These are phyloP conservation scores for Fusarium musae DNA, from an alignment of 2,329 filamentous ascomycete species.

Conservation along the genomic window DNA sequence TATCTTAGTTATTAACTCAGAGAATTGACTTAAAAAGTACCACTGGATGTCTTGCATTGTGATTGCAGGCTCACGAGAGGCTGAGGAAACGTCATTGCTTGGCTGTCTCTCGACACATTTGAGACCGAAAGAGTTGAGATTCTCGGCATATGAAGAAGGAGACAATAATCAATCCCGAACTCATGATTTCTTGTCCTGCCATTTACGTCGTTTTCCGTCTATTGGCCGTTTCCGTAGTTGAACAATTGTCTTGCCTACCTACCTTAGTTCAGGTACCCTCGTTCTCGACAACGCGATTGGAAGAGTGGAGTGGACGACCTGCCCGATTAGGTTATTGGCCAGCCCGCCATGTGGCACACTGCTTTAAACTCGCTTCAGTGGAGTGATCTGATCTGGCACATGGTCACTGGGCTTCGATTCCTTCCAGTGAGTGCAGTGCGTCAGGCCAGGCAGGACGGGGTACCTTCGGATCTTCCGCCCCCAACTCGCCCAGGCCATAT, in stretches of 20 bases:
- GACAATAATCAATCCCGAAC: background rate
- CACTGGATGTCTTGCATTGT: background rate
- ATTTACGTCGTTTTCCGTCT: slow-evolving; percentile 12
- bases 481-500: slow-evolving; percentile 15
- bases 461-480: slow-evolving; percentile 11
- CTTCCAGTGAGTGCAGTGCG: slow-evolving; percentile 12
- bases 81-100: slow-evolving; percentile 5
- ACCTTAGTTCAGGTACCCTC: slow-evolving; percentile 10
- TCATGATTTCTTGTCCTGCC: slow-evolving; percentile 10
- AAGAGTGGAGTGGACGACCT: slow-evolving; percentile 11
- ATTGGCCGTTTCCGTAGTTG: slow-evolving; percentile 3
- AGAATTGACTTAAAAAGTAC: background rate
- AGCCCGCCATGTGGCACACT: slow-evolving; percentile 21
- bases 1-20: background rate
- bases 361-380: slow-evolving; percentile 21
- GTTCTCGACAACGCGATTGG: slow-evolving; percentile 29
- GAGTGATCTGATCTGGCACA: slow-evolving; percentile 21
- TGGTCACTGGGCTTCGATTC: slow-evolving; percentile 12
- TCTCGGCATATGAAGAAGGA: background rate
- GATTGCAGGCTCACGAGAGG: background rate
- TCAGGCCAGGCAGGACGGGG: background rate
- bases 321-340: slow-evolving; percentile 23
- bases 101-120: background rate
- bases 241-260: slow-evolving; percentile 12
- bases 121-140: background rate